phyloP scores from a whole-genome alignment of 2,329 filamentous ascomycete genomes.

The Arthrobotrys sinensis region DNA sequence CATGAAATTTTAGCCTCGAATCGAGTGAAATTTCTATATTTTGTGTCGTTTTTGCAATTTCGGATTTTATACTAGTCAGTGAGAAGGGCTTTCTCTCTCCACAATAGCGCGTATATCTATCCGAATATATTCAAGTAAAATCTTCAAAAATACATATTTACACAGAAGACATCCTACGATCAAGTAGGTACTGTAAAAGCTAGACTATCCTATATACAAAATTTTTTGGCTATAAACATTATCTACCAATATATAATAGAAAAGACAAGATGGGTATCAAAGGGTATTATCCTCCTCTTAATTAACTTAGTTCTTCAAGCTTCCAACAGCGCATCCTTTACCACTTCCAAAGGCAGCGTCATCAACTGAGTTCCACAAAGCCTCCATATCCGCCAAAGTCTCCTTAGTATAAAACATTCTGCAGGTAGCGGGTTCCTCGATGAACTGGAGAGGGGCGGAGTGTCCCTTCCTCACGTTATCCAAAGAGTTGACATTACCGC shows the following conservation, averaged over 20 bases:
- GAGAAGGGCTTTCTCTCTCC: too few species aligned
- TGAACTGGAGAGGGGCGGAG: slow-evolving; percentile 70
- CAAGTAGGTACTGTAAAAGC: neutral
- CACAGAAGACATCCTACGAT: neutral
- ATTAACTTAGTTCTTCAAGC: slow-evolving; percentile 44
- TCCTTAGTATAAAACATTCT: slow-evolving; percentile 71
- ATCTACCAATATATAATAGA: slow-evolving; percentile 13
- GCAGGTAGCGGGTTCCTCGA: slow-evolving; percentile 71
- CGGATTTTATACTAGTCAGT: too few species aligned
- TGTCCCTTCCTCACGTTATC: slow-evolving; percentile 57
- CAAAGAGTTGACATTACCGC: slow-evolving; percentile 56
- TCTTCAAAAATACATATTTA: neutral
- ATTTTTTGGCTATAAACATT: slow-evolving; percentile 20
- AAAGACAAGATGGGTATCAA: slow-evolving; percentile 15
- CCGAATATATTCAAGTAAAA: neutral
- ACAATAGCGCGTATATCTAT: too few species aligned
- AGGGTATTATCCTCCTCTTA: slow-evolving; percentile 7
- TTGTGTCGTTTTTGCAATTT: too few species aligned
- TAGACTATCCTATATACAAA: slow-evolving; percentile 13
- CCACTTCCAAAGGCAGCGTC: slow-evolving; percentile 65
- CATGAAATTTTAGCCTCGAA: too few species aligned
- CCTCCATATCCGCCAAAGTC: slow-evolving; percentile 70
- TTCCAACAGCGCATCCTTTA: slow-evolving; percentile 52
- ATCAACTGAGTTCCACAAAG: slow-evolving; percentile 70
- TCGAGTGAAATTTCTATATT: too few species aligned